A percentile compares a stretch with the other conserved stretches of the same genome.
Evolutionary conservation across 805 yeast species (phyloP).

Genomic region (Candida maris): DNA sequence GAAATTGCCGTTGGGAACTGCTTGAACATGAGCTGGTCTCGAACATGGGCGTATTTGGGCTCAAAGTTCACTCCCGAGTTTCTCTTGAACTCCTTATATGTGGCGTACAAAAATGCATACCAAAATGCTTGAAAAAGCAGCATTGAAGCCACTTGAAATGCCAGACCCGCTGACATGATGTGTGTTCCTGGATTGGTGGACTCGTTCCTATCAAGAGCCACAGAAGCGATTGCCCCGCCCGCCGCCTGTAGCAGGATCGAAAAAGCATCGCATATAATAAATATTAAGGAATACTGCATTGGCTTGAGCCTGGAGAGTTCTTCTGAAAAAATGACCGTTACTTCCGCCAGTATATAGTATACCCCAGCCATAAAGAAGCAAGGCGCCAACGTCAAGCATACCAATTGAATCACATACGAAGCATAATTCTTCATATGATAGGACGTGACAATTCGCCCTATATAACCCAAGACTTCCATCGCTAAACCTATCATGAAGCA

Average conservation of each 20-base stretch:
- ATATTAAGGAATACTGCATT: slow-evolving; percentile 53
- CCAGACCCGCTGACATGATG: slow-evolving; percentile 72
- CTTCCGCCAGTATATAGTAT: slow-evolving; percentile 61
- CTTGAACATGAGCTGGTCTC: slow-evolving; percentile 34
- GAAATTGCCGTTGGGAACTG: slow-evolving; percentile 44
- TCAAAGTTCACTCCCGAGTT: slow-evolving; percentile 31
- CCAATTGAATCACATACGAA: slow-evolving; percentile 55
- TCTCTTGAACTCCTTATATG: slow-evolving; percentile 24
- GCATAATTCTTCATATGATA: slow-evolving; percentile 26
- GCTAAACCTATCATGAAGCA: slow-evolving; percentile 53
- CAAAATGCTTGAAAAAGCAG: slow-evolving; percentile 48
- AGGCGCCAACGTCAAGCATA: slow-evolving; percentile 67
- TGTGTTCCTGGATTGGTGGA: slow-evolving; percentile 44
- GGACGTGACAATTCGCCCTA: slow-evolving; percentile 49
- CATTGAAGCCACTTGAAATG: slow-evolving; percentile 69
- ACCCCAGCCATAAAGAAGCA: slow-evolving; percentile 76
- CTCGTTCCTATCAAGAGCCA: slow-evolving; percentile 30
- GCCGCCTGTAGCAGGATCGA: slow-evolving; percentile 60
- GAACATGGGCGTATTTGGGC: slow-evolving; percentile 28
- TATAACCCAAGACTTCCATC: slow-evolving; percentile 62
- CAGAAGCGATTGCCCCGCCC: slow-evolving; percentile 68
- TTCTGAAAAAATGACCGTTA: slow-evolving; percentile 55
- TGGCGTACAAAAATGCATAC: slow-evolving; percentile 39
- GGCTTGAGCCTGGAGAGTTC: slow-evolving; percentile 47
- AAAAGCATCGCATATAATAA: slow-evolving; percentile 56